Percentiles rank a stretch among this genome's conserved stretches.
Evolutionary conservation across 2,329 filamentous ascomycete genomes (phyloP).

Genomic region (Aspergillus sclerotialis): DNA sequence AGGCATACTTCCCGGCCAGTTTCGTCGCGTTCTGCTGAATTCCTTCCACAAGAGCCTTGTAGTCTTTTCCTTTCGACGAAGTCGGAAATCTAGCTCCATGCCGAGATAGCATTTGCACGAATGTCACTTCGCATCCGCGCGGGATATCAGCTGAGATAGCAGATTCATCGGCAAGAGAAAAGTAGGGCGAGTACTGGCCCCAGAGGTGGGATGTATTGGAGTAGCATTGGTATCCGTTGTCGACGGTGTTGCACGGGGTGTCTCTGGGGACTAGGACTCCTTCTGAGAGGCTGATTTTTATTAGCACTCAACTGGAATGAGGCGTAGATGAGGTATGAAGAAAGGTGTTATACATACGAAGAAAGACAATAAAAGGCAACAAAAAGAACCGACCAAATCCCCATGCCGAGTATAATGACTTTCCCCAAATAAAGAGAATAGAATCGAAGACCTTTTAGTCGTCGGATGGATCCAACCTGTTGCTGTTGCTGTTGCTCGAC

Average conservation of each 20-base stretch:
- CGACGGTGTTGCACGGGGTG: constrained; percentile 46
- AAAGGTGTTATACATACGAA: too few relatives aligned
- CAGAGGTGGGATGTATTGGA: constrained; percentile 59
- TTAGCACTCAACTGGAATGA: too few relatives aligned
- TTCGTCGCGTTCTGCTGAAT: constrained; percentile 54
- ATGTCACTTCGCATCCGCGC: constrained; percentile 63
- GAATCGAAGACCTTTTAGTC: too few relatives aligned
- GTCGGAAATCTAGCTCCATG: constrained; percentile 84
- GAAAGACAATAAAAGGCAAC: too few relatives aligned
- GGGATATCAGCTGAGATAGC: constrained; percentile 57
- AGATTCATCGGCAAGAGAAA: constrained; percentile 56
- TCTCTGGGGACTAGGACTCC: not conserved
- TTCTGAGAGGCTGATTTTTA: not conserved
- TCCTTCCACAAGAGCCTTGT: constrained; percentile 56
- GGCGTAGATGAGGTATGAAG: too few relatives aligned
- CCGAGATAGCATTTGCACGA: constrained; percentile 73
- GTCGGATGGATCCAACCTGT: too few relatives aligned
- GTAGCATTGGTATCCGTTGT: constrained; percentile 57
- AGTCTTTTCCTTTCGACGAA: constrained; percentile 55
- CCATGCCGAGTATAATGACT: too few relatives aligned
- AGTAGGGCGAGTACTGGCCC: constrained; percentile 87
- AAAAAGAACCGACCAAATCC: too few relatives aligned
- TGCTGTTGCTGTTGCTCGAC: too few relatives aligned
- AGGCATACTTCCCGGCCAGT: constrained; percentile 60
- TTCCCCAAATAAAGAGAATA: too few relatives aligned